phyloP scores from a whole-genome alignment of 2,329 filamentous ascomycete genomes.

The Claviceps fusiformis region DNA sequence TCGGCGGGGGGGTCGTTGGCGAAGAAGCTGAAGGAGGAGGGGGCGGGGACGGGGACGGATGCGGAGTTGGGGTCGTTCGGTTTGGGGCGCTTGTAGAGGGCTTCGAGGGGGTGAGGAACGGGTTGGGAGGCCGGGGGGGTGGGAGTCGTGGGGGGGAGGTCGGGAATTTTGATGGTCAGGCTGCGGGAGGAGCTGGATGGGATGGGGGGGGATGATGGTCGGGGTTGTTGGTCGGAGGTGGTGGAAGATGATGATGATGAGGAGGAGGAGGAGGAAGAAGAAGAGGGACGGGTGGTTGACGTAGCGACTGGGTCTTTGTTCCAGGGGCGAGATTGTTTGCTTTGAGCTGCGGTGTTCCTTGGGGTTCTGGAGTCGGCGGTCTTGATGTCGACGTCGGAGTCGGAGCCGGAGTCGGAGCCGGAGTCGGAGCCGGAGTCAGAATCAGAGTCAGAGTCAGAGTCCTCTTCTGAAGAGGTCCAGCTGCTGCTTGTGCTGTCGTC shows the following conservation, averaged over 20 bases:
- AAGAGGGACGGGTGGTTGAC: not conserved
- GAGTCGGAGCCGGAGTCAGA: constrained; percentile 19
- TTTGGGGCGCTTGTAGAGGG: constrained; percentile 66
- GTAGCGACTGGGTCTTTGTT: not conserved
- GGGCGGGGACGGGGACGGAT: constrained; percentile 25
- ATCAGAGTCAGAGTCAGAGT: constrained; percentile 19
- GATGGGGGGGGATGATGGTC: constrained; percentile 8
- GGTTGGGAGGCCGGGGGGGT: constrained; percentile 7
- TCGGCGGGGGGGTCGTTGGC: constrained; percentile 32
- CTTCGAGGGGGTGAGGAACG: constrained; percentile 63
- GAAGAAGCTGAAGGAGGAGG: constrained; percentile 61
- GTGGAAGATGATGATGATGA: not conserved
- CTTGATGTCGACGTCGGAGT: not conserved
- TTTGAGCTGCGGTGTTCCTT: not conserved
- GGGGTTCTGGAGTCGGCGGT: not conserved
- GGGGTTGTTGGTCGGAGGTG: constrained; percentile 11
- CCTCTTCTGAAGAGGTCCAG: constrained; percentile 21
- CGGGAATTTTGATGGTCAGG: constrained; percentile 43
- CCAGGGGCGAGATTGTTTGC: not conserved
- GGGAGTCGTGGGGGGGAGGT: constrained; percentile 31
- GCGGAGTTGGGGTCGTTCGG: constrained; percentile 10
- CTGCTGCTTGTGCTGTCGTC: constrained; percentile 27
- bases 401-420: too few species aligned
- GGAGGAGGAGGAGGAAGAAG: too few species aligned
- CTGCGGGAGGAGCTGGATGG: constrained; percentile 36